A percentile compares a stretch with the other conserved stretches of the same genome.
Evolutionary conservation across 495 filamentous ascomycete genomes (phyloP).

Genomic region (Immersiella caudata): DNA sequence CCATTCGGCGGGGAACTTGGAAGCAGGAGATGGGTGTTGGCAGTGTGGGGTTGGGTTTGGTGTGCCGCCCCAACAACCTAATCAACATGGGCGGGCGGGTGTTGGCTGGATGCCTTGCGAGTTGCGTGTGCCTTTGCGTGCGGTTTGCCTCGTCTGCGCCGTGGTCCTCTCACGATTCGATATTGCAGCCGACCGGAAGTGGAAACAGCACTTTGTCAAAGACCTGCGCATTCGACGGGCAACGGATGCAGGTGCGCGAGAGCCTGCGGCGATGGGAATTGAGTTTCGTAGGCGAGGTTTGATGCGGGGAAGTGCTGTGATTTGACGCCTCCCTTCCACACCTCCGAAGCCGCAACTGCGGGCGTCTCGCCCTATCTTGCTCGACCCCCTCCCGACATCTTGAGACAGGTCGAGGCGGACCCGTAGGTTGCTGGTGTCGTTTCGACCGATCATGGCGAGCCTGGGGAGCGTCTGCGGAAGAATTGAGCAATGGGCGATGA

Average conservation of each 20-base stretch:
- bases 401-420: background rate
- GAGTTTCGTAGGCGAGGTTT: background rate
- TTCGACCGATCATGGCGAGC: background rate
- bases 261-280: background rate
- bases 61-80: background rate
- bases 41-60: background rate
- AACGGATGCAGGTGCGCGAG: conserved; percentile 7
- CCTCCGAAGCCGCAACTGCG: conserved; percentile 3
- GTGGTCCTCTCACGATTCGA: conserved; percentile 2
- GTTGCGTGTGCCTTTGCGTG: conserved; percentile 1
- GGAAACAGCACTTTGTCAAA: conserved; percentile 1
- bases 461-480: background rate
- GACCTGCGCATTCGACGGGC: conserved; percentile 1
- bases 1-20: background rate
- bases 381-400: background rate
- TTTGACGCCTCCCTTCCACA: conserved; percentile 7
- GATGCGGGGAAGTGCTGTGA: conserved; percentile 13
- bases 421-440: background rate
- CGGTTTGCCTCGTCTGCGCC: conserved; percentile 13
- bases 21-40: background rate
- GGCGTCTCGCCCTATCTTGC: conserved; percentile 16
- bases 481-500: conserved; percentile 20
- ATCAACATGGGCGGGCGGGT: background rate
- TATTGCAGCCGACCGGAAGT: background rate
- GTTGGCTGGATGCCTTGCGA: background rate